These are phyloP conservation scores for Chlorella sp. DNA, from an alignment of 139 green algal species.

Conservation along the genomic window DNA sequence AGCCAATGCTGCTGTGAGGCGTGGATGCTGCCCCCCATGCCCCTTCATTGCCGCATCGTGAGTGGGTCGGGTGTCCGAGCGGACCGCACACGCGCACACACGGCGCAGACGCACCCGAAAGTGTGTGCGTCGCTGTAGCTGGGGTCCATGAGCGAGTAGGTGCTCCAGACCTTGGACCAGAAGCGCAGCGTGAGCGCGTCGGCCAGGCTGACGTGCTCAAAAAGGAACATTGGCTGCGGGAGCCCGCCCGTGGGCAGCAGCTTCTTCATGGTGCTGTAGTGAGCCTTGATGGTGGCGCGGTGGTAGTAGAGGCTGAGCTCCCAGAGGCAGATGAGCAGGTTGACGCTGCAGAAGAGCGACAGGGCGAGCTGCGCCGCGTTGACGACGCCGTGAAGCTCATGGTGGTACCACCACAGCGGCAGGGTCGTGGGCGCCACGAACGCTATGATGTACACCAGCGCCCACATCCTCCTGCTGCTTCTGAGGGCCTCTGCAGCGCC, in stretches of 20 bases:
- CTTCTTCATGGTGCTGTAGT: conserved; percentile 12
- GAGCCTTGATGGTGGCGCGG: conserved; percentile 5
- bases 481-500: no score
- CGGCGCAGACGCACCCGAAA: conserved; percentile 8
- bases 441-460: not conserved
- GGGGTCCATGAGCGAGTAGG: conserved; percentile 23
- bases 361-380: not conserved
- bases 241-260: not conserved
- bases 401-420: not conserved
- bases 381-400: not conserved
- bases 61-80: no score
- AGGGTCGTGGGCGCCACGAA: not conserved
- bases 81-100: no score
- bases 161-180: conserved; percentile 24
- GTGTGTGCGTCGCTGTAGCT: conserved; percentile 9
- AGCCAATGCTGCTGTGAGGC: no score
- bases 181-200: conserved; percentile 12
- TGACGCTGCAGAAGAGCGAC: conserved; percentile 9
- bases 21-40: no score
- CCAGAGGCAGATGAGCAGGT: conserved; percentile 6
- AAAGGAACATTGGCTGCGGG: conserved; percentile 16
- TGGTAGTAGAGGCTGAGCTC: conserved; percentile 16
- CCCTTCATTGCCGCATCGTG: no score
- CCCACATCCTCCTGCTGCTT: no score
- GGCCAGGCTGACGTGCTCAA: conserved; percentile 9